Evolutionary conservation across 2,329 filamentous ascomycete genomes (phyloP), one percentile per base, ranked within the genome.

Genomic region (Clonostachys chloroleuca): DNA sequence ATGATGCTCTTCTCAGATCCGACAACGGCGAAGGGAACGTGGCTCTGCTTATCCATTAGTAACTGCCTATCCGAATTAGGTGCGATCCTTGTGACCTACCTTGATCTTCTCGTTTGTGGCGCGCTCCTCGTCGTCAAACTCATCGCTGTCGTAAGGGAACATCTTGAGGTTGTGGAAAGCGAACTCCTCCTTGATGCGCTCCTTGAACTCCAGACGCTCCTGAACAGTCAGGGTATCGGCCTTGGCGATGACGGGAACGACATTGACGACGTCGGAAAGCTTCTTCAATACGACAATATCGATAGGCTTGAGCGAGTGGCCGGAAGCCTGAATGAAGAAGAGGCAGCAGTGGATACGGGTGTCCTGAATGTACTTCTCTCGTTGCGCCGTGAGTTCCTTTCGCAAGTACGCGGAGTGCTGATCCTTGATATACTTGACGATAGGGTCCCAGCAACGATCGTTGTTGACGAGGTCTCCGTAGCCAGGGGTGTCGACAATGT

Each of bases 351-450:
- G 94, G 65, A 99, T 96, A 64, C 94, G 89, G 57, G 94, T 99
- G 73, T 99, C 94, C 77, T 96, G 92, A 59, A 99, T 96, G 73
- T 99, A 99, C 63, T 94, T 87, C 75, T 99, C 94, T 74, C 94
- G 89, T 80, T 99, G 94, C 58, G 94, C 94, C 47, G 94, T 97
- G 64, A 99, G 90, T 74, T 99, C 94, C 82, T 99, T 99, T 73
- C 94, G 89, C 60, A 99, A 84, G 77, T 97, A 99, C 62, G 94
- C 92, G 46, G 91, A 96, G 80, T 99, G 94, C 79, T 99, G 94
- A 74, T 99, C 94, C 82, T 99, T 99, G 82, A 99, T 99, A 76
- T 99, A 99, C 80, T 99, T 99, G 80, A 99, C 92, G 69, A 99
- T 99, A 54, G 94, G 94, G 67, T 99, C 94, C 94, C 94, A 99